Evolutionary conservation across 1,139 yeast genomes (phyloP).

Genomic region (Diutina sp.): DNA sequence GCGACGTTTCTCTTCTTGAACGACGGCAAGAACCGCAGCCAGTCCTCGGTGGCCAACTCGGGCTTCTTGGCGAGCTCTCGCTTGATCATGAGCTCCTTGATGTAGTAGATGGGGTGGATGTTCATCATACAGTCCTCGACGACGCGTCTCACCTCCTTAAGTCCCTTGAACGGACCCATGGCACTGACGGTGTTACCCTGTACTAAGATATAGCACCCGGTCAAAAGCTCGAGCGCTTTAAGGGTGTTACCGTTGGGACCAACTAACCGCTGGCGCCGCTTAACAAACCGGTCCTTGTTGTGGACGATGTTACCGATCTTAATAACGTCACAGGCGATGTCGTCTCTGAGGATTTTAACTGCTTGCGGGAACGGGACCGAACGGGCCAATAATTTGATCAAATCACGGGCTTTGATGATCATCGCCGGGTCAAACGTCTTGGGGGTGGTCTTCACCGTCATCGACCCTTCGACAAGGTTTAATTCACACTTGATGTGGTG

Average conservation of each 20-base stretch:
- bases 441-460: slow-evolving; percentile 93
- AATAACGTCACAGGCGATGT: slow-evolving; percentile 89
- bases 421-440: slow-evolving; percentile 94
- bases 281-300: slow-evolving; percentile 86
- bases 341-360: slow-evolving; percentile 79
- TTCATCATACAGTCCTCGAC: slow-evolving; percentile 97
- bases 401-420: slow-evolving; percentile 86
- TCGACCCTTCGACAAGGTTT: slow-evolving; percentile 90
- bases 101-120: slow-evolving; percentile 92
- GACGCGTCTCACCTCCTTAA: slow-evolving; percentile 84
- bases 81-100: slow-evolving; percentile 94
- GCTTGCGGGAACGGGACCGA: slow-evolving; percentile 98
- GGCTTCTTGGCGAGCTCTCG: slow-evolving; percentile 92
- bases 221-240: slow-evolving; percentile 85
- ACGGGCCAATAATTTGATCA: slow-evolving; percentile 85
- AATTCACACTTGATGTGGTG: slow-evolving; percentile 70
- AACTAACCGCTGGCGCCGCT: slow-evolving; percentile 89
- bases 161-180: slow-evolving; percentile 94
- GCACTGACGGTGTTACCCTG: slow-evolving; percentile 97
- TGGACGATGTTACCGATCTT: slow-evolving; percentile 85
- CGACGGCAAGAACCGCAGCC: slow-evolving; percentile 95
- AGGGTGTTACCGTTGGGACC: slow-evolving; percentile 97
- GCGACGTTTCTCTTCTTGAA: slow-evolving; percentile 95
- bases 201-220: slow-evolving; percentile 87
- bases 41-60: slow-evolving; percentile 88